Evolutionary conservation across 352 stramenopile species (phyloP).

Genomic region (Globisporangium echinulatum): DNA sequence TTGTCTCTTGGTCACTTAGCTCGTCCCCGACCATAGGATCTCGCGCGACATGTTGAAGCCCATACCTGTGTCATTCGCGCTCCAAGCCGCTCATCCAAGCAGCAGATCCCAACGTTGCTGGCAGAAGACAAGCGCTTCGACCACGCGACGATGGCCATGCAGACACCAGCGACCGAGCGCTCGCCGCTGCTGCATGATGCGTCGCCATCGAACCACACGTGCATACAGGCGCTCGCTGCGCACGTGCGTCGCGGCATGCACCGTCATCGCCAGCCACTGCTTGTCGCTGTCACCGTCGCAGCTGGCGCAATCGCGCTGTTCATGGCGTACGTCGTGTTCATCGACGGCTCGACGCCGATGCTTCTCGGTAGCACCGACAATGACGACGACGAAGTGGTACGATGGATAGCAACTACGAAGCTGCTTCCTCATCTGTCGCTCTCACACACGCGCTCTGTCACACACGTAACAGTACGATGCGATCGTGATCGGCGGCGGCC

Average conservation of each 20-base stretch:
- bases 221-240: neutral
- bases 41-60: too few species aligned
- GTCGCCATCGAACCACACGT: too few species aligned
- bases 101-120: neutral
- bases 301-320: slow-evolving; percentile 1
- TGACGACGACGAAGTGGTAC: neutral
- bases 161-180: slow-evolving; percentile 11
- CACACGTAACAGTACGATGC: slow-evolving; percentile 34
- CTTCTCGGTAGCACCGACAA: too few species aligned
- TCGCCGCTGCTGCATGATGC: slow-evolving; percentile 11
- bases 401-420: neutral
- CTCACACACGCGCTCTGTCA: too few species aligned
- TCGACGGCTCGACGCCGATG: neutral
- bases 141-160: neutral
- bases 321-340: slow-evolving; percentile 1
- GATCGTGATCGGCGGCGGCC: slow-evolving; percentile 57
- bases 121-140: neutral
- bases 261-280: neutral
- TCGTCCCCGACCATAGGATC: too few species aligned
- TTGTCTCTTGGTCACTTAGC: too few species aligned
- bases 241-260: neutral
- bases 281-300: neutral
- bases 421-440: neutral
- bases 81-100: too few species aligned
- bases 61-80: too few species aligned